Evolutionary conservation across 768 basidiomycete species (phyloP).

Genomic region (Calvatia gigantea): DNA sequence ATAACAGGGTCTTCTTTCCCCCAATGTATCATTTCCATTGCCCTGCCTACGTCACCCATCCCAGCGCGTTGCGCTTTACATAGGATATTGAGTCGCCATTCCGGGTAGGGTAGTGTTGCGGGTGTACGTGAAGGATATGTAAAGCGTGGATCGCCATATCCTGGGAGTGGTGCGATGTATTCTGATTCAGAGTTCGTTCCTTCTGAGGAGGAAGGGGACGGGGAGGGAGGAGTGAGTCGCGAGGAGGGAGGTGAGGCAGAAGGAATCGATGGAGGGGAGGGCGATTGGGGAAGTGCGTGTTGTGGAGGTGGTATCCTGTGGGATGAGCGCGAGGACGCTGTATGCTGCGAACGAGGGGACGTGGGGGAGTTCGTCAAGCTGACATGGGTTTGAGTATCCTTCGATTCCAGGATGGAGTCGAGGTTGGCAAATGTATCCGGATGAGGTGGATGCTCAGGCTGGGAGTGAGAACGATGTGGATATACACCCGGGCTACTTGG

Average conservation of each 20-base stretch:
- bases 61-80: constrained; percentile 54
- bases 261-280: not conserved
- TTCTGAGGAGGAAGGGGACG: not conserved
- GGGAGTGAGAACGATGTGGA: not conserved
- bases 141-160: constrained; percentile 5
- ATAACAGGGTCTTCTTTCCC: constrained; percentile 13
- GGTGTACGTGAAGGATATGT: constrained; percentile 19
- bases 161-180: constrained; percentile 15
- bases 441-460: not conserved
- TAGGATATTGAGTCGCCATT: constrained; percentile 56
- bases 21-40: constrained; percentile 42
- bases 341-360: not conserved
- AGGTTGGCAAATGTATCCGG: not conserved
- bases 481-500: not conserved
- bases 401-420: not conserved
- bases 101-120: constrained; percentile 55
- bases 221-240: constrained; percentile 1
- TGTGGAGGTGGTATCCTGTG: not conserved
- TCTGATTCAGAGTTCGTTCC: constrained; percentile 15
- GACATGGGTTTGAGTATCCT: not conserved
- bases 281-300: not conserved
- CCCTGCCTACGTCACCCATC: constrained; percentile 51
- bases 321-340: too few species aligned
- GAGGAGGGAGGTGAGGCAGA: constrained; percentile 6
- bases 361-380: not conserved